A percentile compares a stretch with the other conserved stretches of the same genome.
phyloP scores from a whole-genome alignment of 164 flowering plant species.

The Akebia trifoliata region DNA sequence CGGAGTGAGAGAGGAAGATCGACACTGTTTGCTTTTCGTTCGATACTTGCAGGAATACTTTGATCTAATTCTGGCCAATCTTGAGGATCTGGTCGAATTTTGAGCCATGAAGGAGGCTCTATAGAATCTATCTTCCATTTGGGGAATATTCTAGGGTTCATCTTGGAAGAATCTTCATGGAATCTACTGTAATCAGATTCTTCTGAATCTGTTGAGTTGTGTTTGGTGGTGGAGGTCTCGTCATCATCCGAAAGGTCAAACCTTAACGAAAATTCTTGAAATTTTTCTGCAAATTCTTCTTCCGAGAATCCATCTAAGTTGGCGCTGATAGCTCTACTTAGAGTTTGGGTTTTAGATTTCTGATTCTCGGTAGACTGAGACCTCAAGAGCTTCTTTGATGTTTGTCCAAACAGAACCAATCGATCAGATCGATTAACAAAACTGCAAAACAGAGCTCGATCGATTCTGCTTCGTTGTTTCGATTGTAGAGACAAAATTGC shows the following conservation, averaged over 20 bases:
- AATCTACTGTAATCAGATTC: background rate
- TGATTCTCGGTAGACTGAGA: slow-evolving; percentile 39
- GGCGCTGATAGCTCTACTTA: slow-evolving; percentile 44
- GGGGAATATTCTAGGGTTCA: slow-evolving; percentile 1
- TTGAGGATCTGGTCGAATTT: slow-evolving; percentile 26
- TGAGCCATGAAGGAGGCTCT: slow-evolving; percentile 37
- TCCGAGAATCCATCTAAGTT: slow-evolving; percentile 54
- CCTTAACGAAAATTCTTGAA: slow-evolving; percentile 49
- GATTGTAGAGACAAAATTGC: slow-evolving; percentile 38
- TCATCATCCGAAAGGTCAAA: slow-evolving; percentile 41
- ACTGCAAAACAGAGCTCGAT: slow-evolving; percentile 24
- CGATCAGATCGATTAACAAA: slow-evolving; percentile 22
- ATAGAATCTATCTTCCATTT: slow-evolving; percentile 1
- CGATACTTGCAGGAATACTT: slow-evolving; percentile 37
- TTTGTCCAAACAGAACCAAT: slow-evolving; percentile 37
- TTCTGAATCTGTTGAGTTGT: background rate
- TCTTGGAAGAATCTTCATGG: background rate
- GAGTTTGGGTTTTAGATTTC: slow-evolving; percentile 15
- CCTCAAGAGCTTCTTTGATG: slow-evolving; percentile 24
- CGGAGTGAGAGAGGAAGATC: slow-evolving; percentile 74
- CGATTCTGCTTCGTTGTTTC: slow-evolving; percentile 14
- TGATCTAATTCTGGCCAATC: slow-evolving; percentile 34
- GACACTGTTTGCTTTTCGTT: slow-evolving; percentile 65
- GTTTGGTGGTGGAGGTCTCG: background rate
- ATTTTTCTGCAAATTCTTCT: slow-evolving; percentile 53